Evolutionary conservation across 2,329 filamentous ascomycete genomes (phyloP).

Genomic region (Graphium sp.): DNA sequence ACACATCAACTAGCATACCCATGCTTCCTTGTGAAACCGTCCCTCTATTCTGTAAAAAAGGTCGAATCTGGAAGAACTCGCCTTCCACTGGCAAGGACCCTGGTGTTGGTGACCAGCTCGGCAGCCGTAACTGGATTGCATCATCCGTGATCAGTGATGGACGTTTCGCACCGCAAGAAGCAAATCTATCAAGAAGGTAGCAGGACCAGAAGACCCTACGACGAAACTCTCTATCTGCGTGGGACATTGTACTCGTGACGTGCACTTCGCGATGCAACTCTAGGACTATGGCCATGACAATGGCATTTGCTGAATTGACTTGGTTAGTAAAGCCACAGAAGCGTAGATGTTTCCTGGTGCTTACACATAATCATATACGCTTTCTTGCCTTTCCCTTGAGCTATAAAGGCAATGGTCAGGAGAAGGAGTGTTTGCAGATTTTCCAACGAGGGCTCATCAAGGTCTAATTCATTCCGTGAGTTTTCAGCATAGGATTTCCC

Average conservation of each 20-base stretch:
- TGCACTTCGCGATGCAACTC: constrained; percentile 68
- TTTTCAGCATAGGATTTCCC: constrained; percentile 60
- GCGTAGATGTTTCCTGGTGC: too few relatives aligned
- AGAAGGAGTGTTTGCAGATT: constrained; percentile 60
- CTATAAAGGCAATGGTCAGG: constrained; percentile 59
- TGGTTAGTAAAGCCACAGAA: too few relatives aligned
- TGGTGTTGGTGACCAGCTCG: constrained; percentile 52
- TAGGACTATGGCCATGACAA: constrained; percentile 70
- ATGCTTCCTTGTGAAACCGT: constrained; percentile 60
- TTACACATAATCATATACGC: constrained; percentile 73
- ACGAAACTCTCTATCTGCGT: constrained; percentile 57
- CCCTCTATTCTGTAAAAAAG: constrained; percentile 49
- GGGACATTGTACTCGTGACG: constrained; percentile 39
- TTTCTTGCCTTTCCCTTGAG: constrained; percentile 65
- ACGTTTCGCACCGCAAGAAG: constrained; percentile 64
- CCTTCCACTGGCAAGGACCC: constrained; percentile 51
- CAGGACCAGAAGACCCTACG: constrained; percentile 79
- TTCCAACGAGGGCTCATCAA: constrained; percentile 69
- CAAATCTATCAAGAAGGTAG: constrained; percentile 74
- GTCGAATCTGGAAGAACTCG: constrained; percentile 70
- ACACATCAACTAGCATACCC: constrained; percentile 72
- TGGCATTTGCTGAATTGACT: constrained; percentile 43
- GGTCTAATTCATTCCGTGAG: constrained; percentile 54
- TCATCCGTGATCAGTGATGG: constrained; percentile 69
- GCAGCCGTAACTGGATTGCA: constrained; percentile 57